Conservation (phyloP, 352 stramenopile species). For the Pythium rishiriense region DNA sequence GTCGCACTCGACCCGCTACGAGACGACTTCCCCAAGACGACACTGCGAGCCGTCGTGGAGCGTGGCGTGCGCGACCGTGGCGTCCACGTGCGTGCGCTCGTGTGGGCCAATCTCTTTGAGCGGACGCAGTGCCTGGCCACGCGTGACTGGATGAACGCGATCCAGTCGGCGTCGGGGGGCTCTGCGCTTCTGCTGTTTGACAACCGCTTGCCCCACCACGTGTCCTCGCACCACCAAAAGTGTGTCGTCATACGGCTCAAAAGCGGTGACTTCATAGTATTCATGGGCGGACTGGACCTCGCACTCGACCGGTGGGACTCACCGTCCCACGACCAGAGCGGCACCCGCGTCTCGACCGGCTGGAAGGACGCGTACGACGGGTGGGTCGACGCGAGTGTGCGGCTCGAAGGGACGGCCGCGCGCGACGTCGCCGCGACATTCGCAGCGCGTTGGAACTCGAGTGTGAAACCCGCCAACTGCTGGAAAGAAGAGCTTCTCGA, state of each 20-base stretch:
- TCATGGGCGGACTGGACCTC: constrained; percentile 54
- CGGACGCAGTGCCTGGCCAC: constrained; percentile 13
- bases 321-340: constrained; percentile 42
- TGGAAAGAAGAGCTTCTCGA: constrained; percentile 25
- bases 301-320: constrained; percentile 61
- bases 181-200: constrained; percentile 40
- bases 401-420: constrained; percentile 45
- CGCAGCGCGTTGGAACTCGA: constrained; percentile 48
- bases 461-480: constrained; percentile 19
- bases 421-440: constrained; percentile 56
- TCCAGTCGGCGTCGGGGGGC: background rate
- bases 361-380: constrained; percentile 32
- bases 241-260: constrained; percentile 32
- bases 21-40: constrained; percentile 10
- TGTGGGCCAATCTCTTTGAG: constrained; percentile 32
- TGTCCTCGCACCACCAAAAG: constrained; percentile 55
- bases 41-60: constrained; percentile 18
- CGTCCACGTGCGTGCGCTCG: constrained; percentile 31
- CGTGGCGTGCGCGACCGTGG: constrained; percentile 24
- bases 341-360: constrained; percentile 31
- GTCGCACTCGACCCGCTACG: background rate
- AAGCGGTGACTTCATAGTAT: constrained; percentile 37
- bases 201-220: constrained; percentile 32
- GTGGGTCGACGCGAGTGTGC: constrained; percentile 50
- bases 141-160: constrained; percentile 33